Percentiles rank a stretch among this genome's conserved stretches.
phyloP scores from a whole-genome alignment of 352 stramenopile species.

The Phytophthora capsici region DNA sequence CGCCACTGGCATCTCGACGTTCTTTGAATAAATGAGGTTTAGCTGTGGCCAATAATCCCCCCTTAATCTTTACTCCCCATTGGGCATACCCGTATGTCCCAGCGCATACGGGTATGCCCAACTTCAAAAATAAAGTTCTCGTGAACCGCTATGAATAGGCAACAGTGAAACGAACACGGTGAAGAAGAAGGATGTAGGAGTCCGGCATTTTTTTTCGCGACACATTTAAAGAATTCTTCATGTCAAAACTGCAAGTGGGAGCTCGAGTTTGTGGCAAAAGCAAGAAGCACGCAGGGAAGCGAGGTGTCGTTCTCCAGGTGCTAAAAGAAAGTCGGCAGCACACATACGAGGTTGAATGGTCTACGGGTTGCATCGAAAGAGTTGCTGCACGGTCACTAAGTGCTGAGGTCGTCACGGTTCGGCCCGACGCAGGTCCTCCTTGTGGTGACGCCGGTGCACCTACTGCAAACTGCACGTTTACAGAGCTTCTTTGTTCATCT shows the following conservation, averaged over 20 bases:
- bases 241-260: neutral
- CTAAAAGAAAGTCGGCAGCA: neutral
- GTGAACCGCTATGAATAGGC: neutral
- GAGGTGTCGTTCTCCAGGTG: neutral
- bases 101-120: neutral
- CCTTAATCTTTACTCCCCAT: neutral
- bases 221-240: neutral
- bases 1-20: no score
- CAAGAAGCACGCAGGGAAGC: conserved; percentile 1
- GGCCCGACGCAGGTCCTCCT: no score
- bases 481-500: neutral
- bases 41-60: no score
- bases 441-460: no score
- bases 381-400: neutral
- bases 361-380: neutral
- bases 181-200: neutral
- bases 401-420: no score
- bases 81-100: neutral
- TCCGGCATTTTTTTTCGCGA: neutral
- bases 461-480: no score
- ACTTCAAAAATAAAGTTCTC: neutral
- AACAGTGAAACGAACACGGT: no score
- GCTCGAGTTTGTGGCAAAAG: neutral
- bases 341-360: neutral
- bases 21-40: no score